phyloP scores from a whole-genome alignment of 305 asterid species.

The Salvia sclarea region DNA sequence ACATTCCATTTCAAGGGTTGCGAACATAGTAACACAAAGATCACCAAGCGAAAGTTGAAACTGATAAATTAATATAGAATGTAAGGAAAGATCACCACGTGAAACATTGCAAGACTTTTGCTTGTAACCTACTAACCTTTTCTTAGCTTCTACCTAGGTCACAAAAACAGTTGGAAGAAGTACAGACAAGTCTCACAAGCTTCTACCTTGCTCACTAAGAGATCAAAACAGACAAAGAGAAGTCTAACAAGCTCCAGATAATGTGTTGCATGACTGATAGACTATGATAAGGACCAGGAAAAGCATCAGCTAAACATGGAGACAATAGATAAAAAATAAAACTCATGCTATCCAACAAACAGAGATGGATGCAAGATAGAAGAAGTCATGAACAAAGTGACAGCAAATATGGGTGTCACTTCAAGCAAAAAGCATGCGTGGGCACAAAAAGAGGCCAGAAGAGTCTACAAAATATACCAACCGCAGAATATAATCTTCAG shows the following conservation, averaged over 20 bases:
- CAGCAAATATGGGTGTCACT: constrained; percentile 22
- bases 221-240: constrained; percentile 2
- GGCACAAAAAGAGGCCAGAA: constrained; percentile 23
- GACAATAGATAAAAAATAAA: background rate
- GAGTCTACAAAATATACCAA: constrained; percentile 44
- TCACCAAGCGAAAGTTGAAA: too few relatives aligned
- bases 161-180: constrained; percentile 6
- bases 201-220: constrained; percentile 18
- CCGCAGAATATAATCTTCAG: constrained; percentile 92
- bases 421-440: background rate
- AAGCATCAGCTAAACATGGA: background rate
- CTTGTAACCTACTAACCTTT: background rate
- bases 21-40: constrained; percentile 18
- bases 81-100: background rate
- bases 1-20: constrained; percentile 5
- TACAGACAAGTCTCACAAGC: background rate
- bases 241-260: constrained; percentile 2
- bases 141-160: constrained; percentile 10
- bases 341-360: constrained; percentile 14
- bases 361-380: constrained; percentile 4
- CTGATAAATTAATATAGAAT: constrained; percentile 1
- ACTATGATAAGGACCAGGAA: constrained; percentile 20
- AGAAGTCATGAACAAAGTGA: background rate
- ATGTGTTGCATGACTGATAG: constrained; percentile 8
- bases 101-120: constrained; percentile 5